Evolutionary conservation across 805 yeast species (phyloP), one percentile per base, ranked within the genome.

Genomic region (Torulaspora microellipsoides): DNA sequence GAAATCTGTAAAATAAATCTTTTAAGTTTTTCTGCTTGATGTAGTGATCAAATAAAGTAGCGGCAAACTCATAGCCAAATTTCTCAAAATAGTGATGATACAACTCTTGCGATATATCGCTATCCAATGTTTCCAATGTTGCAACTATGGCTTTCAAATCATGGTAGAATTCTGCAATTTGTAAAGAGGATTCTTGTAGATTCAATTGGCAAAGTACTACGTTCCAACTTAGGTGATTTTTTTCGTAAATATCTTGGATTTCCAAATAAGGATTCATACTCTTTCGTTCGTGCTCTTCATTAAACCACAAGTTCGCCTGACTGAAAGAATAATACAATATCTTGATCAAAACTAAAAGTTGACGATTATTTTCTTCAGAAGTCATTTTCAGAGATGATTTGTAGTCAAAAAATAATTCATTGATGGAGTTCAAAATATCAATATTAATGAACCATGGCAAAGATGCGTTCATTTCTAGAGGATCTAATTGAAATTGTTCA

Each of bases 61-160:
- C 56, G 0, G 95, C 95, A 70, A 89, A 89, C 3, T 64, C 70
- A 54, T 81, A 83, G 1, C 83, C 86, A 62, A 76, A 85, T 39
- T 70, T 71, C 12, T 73, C 72, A 56, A 86, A 79, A 58, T 76
- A 84, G 28, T 66, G 63, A 15, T 67, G 70, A 50, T 80, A 78
- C 14, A 68, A 46, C 31, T 68, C 68, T n/a, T 73, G 78, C 6
- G 77, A 60, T 8, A 77, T 65, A 30, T 66, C 69, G 8, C 66
- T 70, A 41, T 78, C 73, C 35, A 71, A 55, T 10, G 55, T 49
- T 37, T 60, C 60, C 30, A 64, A 47, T 2, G 61, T 55, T 40
- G 71, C 77, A 0, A 82, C 83, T 23, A 89, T 63, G 1, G 90
- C 78, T 28, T 76, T 67, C 53, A 82, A 72, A 58, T 89, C 95